Base-by-base conservation (phyloP, 2,329 filamentous ascomycete genomes). In the Drechslera avenae region DNA sequence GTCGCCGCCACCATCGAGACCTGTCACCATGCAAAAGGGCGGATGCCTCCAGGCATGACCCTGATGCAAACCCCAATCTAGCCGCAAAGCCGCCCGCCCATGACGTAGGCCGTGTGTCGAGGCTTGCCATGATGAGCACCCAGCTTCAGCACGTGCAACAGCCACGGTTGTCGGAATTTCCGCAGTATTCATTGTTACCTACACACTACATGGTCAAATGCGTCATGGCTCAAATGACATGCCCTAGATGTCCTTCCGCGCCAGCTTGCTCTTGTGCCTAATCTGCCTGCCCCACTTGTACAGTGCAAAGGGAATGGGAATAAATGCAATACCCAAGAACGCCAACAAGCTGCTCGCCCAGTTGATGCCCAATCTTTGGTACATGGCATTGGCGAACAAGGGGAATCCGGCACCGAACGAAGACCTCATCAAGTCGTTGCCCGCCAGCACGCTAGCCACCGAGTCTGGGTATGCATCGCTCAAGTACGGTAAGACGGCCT, bases 241-340 rank as follows among this genome's bases (percentile, higher is more conserved):
- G 6, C 19, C 40, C 17, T 57, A 75, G 32, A 76, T 68, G 52
- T 78, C 75, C 55, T 77, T 76, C 34, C 74, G 67, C 1, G 75
- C 75, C 52, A 66, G 60, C 62, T 67, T 75, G 56, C 72, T 75
- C 57, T 73, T 74, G 44, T 74, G 68, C 17, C 76, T 66, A 37
- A 78, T 60, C n/a, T 64, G 69, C 52, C 63, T 68, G 5, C 76
- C 76, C 53, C 68, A 77, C 58, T 67, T 72, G 60, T 76, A 78
- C 50, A 79, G 52, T 49, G 74, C 66, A 51, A 75, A 79, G n/a
- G 76, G 75, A 50, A 79, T 77, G 0, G 76, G 76, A 12, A 79
- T 76, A 50, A 78, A 78, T 0, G 71, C 74, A 34, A 78, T 69
- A 2, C 66, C 66, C 43, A 79, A 46, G 52, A 77, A 77, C 0